Percentiles rank a stretch among this genome's conserved stretches.
Evolutionary conservation across 371 early-diverging fungal species (phyloP).

Genomic region (Blakeslea trispora): DNA sequence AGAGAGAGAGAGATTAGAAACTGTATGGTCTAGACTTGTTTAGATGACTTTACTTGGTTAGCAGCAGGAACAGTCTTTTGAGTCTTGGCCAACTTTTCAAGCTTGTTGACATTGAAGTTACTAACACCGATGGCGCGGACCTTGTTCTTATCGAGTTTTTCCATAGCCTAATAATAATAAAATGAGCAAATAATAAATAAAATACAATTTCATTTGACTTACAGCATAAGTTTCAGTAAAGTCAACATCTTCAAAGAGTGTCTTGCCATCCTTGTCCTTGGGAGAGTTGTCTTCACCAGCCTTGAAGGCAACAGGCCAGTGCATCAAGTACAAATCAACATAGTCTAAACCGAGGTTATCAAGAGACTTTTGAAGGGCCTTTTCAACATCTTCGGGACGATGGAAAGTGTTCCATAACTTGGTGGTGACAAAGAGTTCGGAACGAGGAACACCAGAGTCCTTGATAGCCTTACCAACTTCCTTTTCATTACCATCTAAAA

Average conservation of each 20-base stretch:
- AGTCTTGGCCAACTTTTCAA: constrained; percentile 37
- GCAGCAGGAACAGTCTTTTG: constrained; percentile 43
- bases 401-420: constrained; percentile 76
- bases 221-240: constrained; percentile 57
- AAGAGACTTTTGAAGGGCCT: constrained; percentile 53
- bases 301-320: constrained; percentile 37
- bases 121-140: constrained; percentile 44
- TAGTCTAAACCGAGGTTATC: constrained; percentile 61
- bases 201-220: constrained; percentile 8
- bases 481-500: constrained; percentile 59
- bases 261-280: constrained; percentile 36
- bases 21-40: too few relatives aligned
- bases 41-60: constrained; percentile 50
- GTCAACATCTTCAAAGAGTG: constrained; percentile 16
- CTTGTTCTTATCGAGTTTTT: constrained; percentile 60
- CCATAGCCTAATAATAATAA: constrained; percentile 77
- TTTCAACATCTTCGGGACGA: constrained; percentile 48
- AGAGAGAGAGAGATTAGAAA: not conserved
- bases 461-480: constrained; percentile 78
- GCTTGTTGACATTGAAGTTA: constrained; percentile 34
- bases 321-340: constrained; percentile 75
- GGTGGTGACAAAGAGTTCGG: constrained; percentile 83
- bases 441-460: constrained; percentile 59
- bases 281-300: constrained; percentile 29
- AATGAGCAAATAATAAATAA: constrained; percentile 10